A percentile compares a stretch with the other conserved stretches of the same genome.
Evolutionary conservation across 345 rosid species (phyloP).

Genomic region (Triadica sebifera): DNA sequence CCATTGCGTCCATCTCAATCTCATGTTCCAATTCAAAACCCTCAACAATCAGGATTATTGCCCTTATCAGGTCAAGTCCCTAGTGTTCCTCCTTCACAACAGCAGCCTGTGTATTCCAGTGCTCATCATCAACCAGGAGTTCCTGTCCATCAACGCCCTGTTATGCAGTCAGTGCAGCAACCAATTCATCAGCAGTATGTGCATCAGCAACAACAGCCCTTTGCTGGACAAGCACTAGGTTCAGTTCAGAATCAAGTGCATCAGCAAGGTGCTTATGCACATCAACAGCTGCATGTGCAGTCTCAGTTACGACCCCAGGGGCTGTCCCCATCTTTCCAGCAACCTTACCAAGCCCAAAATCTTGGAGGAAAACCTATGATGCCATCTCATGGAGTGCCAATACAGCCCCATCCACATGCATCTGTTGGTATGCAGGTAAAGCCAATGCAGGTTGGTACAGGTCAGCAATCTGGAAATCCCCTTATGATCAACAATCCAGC

Average conservation of each 20-base stretch:
- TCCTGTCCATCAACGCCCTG: slow-evolving; percentile 39
- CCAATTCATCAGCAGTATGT: slow-evolving; percentile 43
- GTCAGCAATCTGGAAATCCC: slow-evolving; percentile 31
- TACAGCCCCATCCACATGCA: slow-evolving; percentile 37
- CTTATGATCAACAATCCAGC: slow-evolving; percentile 28
- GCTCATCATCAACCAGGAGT: slow-evolving; percentile 41
- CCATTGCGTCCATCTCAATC: slow-evolving; percentile 41
- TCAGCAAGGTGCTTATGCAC: slow-evolving; percentile 40
- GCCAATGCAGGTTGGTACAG: slow-evolving; percentile 30
- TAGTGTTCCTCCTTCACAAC: slow-evolving; percentile 32
- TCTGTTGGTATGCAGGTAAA: slow-evolving; percentile 31
- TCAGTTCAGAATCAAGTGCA: slow-evolving; percentile 36
- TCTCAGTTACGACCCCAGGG: slow-evolving; percentile 46
- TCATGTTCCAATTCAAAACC: slow-evolving; percentile 37
- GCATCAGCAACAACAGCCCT: slow-evolving; percentile 44
- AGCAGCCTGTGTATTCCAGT: slow-evolving; percentile 37
- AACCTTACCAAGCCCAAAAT: slow-evolving; percentile 34
- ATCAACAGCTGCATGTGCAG: slow-evolving; percentile 37
- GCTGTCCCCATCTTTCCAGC: slow-evolving; percentile 5
- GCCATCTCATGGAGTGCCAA: slow-evolving; percentile 33
- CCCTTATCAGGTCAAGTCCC: slow-evolving; percentile 39
- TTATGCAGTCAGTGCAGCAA: slow-evolving; percentile 42
- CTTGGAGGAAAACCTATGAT: slow-evolving; percentile 33
- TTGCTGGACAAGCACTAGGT: slow-evolving; percentile 41
- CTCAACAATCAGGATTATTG: slow-evolving; percentile 39